Base-by-base conservation (phyloP, 2,329 filamentous ascomycete genomes). In the Allantophomopsis cytisporea region DNA sequence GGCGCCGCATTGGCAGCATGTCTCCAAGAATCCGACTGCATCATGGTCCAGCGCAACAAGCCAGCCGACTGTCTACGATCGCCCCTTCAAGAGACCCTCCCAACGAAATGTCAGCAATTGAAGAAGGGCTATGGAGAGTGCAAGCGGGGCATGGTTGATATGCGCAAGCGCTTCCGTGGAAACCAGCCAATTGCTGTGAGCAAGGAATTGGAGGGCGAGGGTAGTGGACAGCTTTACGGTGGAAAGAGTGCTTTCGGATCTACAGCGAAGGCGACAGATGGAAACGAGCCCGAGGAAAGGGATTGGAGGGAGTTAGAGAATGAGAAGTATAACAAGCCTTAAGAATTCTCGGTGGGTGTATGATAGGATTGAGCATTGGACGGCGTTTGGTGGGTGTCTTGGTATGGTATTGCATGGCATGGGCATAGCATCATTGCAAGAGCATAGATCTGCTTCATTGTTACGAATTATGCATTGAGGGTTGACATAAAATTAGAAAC, bases 121-220 rank as follows among this genome's bases (percentile, higher is more conserved):
- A 86, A 89, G 59, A 88, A 86, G 59, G 86, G 87, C 35, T 91
- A 93, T 54, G 83, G 85, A 58, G 85, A 95, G 58, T 98, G 91
- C 73, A 93, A 94, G 56, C 83, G 89, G 48, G 91, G 91, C 48
- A 77, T 94, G 76, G 83, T 96, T 51, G 91, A 98, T 60, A 98
- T 98, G 91, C 84, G 91, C 59, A 96, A 96, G 66, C 82, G 91
- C 28, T 96, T 98, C 63, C 76, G 91, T 41, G 91, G 91, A 42
- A 96, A 96, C 65, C 76, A 86, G 59, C 87, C 91, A 39, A 79
- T 94, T 47, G 69, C 76, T 17, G 62, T 68, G 43, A 63, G 77
- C 51, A 69, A 77, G 54, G 69, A 80, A 48, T 60, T 73, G 41
- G 78, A 84, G 49, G 64, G 65, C 10, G 52, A 47, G 31, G 48